phyloP scores from a whole-genome alignment of 2,329 filamentous ascomycete species.

The Venturia pyrina region DNA sequence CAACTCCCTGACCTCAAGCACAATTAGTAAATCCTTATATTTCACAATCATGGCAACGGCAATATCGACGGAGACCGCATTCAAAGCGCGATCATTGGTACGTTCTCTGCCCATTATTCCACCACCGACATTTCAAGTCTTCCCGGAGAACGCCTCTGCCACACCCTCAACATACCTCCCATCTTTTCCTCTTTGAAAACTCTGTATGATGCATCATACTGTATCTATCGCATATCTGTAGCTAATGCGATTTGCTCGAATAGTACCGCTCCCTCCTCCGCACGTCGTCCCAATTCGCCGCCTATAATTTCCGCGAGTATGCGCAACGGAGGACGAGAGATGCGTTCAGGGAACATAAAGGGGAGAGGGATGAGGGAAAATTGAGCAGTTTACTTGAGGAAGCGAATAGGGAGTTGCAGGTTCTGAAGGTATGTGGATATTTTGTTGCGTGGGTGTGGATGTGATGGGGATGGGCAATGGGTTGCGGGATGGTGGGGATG shows the following conservation, averaged over 20 bases:
- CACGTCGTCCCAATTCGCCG: slow-evolving; percentile 75
- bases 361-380: slow-evolving; percentile 60
- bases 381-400: slow-evolving; percentile 86
- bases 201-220: too few relatives aligned
- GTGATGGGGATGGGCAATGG: neutral
- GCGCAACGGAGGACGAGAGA: slow-evolving; percentile 83
- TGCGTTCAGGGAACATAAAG: slow-evolving; percentile 73
- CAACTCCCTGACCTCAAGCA: neutral
- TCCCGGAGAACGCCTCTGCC: neutral
- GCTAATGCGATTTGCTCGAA: neutral
- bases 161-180: neutral
- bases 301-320: slow-evolving; percentile 98
- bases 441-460: neutral
- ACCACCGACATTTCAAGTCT: neutral
- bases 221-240: neutral
- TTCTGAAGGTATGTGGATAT: slow-evolving; percentile 65
- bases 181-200: neutral
- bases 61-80: slow-evolving; percentile 4
- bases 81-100: slow-evolving; percentile 12
- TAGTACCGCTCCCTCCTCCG: slow-evolving; percentile 90
- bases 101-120: neutral
- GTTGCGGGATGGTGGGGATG: neutral
- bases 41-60: slow-evolving; percentile 5
- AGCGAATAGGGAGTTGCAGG: slow-evolving; percentile 75
- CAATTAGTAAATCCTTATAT: neutral